A percentile compares a stretch with the other conserved stretches of the same genome.
Conservation (phyloP, 1,284 basidiomycete genomes). For the Austroboletus olivaceoglutinosus region DNA sequence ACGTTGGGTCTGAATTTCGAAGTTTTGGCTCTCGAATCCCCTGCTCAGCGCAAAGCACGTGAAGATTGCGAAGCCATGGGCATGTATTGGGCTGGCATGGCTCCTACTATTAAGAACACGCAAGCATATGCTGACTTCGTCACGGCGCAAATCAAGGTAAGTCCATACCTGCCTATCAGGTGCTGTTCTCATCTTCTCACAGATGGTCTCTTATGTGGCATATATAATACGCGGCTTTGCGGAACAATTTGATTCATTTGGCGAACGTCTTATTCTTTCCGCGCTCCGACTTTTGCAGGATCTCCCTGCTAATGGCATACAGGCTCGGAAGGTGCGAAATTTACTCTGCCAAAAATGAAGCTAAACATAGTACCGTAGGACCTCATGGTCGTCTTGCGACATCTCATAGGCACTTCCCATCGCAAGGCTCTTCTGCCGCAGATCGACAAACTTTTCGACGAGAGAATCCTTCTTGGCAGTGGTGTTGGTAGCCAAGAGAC, state of each 20-base stretch:
- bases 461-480: conserved; percentile 87
- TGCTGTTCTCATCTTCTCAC: conserved; percentile 8
- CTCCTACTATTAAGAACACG: conserved; percentile 73
- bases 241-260: conserved; percentile 76
- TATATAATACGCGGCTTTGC: conserved; percentile 79
- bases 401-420: conserved; percentile 83
- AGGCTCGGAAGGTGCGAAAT: conserved; percentile 67
- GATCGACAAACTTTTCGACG: conserved; percentile 90
- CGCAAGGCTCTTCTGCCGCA: conserved; percentile 80
- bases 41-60: conserved; percentile 84
- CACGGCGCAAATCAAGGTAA: conserved; percentile 89
- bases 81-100: conserved; percentile 81
- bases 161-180: neutral
- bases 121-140: conserved; percentile 87
- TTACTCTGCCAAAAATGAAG: conserved; percentile 1
- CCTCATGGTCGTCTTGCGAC: conserved; percentile 89
- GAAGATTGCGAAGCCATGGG: conserved; percentile 78
- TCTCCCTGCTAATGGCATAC: conserved; percentile 86
- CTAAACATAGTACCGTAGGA: conserved; percentile 54
- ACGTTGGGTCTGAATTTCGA: conserved; percentile 78
- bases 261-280: conserved; percentile 79
- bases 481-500: conserved; percentile 82
- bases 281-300: conserved; percentile 90
- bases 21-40: conserved; percentile 77
- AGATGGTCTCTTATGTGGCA: conserved; percentile 93